A percentile compares a stretch with the other conserved stretches of the same genome.
Conservation (phyloP, 192 early-diverging fungal genomes). For the Podila epigama region DNA sequence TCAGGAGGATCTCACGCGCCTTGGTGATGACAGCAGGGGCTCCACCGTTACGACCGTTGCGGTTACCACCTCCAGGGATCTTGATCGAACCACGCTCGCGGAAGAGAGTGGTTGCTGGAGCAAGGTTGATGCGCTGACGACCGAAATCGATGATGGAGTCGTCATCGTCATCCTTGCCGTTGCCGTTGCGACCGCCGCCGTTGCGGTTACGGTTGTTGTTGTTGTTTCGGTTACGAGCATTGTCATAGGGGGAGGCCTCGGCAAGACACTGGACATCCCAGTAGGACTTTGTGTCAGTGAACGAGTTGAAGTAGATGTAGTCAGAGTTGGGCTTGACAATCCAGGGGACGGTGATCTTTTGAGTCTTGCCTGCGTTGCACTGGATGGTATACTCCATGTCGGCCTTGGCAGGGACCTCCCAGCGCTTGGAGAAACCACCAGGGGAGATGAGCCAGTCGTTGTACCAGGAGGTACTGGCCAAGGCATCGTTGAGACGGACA, state of each 20-base stretch:
- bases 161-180: neutral
- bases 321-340: slow-evolving; percentile 24
- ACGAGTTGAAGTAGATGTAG: slow-evolving; percentile 19
- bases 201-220: neutral
- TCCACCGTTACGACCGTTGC: slow-evolving; percentile 12
- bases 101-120: slow-evolving; percentile 15
- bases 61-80: slow-evolving; percentile 8
- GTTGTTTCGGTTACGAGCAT: neutral
- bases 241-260: slow-evolving; percentile 20
- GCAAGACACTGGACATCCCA: slow-evolving; percentile 37
- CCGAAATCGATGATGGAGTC: neutral
- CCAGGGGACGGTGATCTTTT: slow-evolving; percentile 43
- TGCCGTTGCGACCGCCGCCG: neutral
- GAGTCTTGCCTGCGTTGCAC: slow-evolving; percentile 4
- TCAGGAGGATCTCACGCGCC: slow-evolving; percentile 20
- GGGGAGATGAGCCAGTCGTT: slow-evolving; percentile 30
- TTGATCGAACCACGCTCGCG: slow-evolving; percentile 31
- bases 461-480: slow-evolving; percentile 47
- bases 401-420: slow-evolving; percentile 35
- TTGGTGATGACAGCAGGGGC: slow-evolving; percentile 12
- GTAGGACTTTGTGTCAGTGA: slow-evolving; percentile 40
- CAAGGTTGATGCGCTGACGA: neutral
- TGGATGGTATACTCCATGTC: slow-evolving; percentile 40
- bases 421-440: slow-evolving; percentile 36
- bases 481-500: slow-evolving; percentile 51